phyloP scores from a whole-genome alignment of 2,329 filamentous ascomycete genomes.

The Leptodontidium sp. region DNA sequence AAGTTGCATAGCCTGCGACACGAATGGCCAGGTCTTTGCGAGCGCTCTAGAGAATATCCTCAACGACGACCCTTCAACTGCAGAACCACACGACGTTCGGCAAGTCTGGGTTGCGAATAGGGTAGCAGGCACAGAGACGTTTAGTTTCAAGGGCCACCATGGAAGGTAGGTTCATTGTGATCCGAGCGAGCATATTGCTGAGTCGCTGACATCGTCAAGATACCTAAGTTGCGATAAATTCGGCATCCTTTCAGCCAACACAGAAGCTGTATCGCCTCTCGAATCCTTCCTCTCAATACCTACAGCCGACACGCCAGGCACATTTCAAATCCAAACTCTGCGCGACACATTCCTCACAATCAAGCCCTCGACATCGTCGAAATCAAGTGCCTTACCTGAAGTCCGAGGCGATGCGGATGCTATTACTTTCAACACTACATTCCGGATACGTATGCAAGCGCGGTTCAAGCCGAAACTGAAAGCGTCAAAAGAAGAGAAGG shows the following conservation, averaged over 20 bases:
- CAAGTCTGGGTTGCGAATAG: constrained; percentile 94
- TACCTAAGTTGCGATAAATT: constrained; percentile 88
- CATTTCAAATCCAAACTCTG: constrained; percentile 78
- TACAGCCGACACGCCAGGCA: constrained; percentile 70
- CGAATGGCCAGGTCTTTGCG: constrained; percentile 85
- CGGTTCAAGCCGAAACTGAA: constrained; percentile 87
- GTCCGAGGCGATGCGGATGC: constrained; percentile 78
- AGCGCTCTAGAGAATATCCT: constrained; percentile 86
- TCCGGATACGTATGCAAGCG: constrained; percentile 92
- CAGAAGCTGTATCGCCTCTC: constrained; percentile 83
- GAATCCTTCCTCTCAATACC: constrained; percentile 80
- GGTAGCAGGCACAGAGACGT: constrained; percentile 81
- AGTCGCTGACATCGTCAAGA: constrained; percentile 52
- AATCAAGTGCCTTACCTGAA: constrained; percentile 62
- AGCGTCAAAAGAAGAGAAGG: constrained; percentile 83
- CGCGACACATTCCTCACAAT: constrained; percentile 75
- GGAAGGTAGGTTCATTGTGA: constrained; percentile 66
- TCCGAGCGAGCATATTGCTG: constrained; percentile 16
- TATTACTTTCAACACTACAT: constrained; percentile 72
- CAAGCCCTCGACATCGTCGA: constrained; percentile 59
- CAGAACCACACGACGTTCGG: constrained; percentile 93
- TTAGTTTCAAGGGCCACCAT: constrained; percentile 90
- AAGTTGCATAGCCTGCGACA: constrained; percentile 83
- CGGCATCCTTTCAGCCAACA: constrained; percentile 77
- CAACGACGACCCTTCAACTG: constrained; percentile 80